phyloP scores from a whole-genome alignment of 805 yeast genomes.

The Nakazawaea ishiwadae region DNA sequence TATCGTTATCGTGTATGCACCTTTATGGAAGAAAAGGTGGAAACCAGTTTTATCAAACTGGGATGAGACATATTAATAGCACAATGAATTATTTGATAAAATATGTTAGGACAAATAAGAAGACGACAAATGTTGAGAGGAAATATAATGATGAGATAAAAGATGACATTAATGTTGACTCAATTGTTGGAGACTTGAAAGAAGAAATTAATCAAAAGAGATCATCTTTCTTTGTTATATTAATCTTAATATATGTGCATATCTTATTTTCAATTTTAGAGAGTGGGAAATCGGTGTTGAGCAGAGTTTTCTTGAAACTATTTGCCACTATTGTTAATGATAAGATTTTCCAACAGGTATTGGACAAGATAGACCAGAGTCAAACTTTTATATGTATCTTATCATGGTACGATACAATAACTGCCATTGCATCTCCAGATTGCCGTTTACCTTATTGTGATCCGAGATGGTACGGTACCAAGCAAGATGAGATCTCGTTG shows the following conservation, averaged over 20 bases:
- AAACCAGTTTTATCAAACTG: constrained; percentile 44
- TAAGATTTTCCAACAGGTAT: constrained; percentile 34
- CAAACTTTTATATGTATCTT: constrained; percentile 45
- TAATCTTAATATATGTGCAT: constrained; percentile 50
- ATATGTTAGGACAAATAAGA: constrained; percentile 28
- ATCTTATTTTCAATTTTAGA: constrained; percentile 48
- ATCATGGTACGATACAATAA: constrained; percentile 57
- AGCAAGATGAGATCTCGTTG: constrained; percentile 38
- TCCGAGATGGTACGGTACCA: constrained; percentile 48
- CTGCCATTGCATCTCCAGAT: constrained; percentile 53
- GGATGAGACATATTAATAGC: constrained; percentile 49
- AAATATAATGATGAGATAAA: neutral
- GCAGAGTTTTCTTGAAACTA: constrained; percentile 43
- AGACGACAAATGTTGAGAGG: neutral
- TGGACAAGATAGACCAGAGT: constrained; percentile 43
- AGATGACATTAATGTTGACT: constrained; percentile 23
- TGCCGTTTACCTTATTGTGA: constrained; percentile 50
- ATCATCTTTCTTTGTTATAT: constrained; percentile 41
- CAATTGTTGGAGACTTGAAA: constrained; percentile 32
- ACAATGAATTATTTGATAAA: constrained; percentile 51
- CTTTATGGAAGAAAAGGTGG: constrained; percentile 52
- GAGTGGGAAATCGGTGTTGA: constrained; percentile 48
- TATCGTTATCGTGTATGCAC: constrained; percentile 52
- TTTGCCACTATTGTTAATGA: constrained; percentile 47
- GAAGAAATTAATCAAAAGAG: constrained; percentile 31